Evolutionary conservation across 2,329 filamentous ascomycete species (phyloP).

Genomic region (Trichoderma cornu-damae): DNA sequence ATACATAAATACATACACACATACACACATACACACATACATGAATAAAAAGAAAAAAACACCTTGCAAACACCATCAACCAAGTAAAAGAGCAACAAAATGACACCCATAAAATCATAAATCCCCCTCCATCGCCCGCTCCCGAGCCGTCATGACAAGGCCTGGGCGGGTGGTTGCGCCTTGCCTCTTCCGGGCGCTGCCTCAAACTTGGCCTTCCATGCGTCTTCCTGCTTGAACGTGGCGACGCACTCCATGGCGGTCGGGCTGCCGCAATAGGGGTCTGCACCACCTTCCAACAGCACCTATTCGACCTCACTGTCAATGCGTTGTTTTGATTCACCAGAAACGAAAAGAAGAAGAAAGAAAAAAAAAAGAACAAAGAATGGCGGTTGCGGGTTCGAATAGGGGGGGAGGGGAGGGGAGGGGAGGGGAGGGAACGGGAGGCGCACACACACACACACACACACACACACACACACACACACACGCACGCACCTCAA

Average conservation of each 20-base stretch:
- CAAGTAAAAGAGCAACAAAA: no score
- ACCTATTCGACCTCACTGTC: conserved; percentile 29
- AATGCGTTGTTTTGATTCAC: background rate
- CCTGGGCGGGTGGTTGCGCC: conserved; percentile 23
- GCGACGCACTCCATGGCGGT: conserved; percentile 45
- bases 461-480: no score
- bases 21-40: no score
- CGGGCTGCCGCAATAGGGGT: conserved; percentile 48
- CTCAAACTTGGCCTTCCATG: conserved; percentile 48
- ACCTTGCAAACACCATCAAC: no score
- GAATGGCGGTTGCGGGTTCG: no score
- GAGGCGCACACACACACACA: no score
- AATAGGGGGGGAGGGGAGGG: no score
- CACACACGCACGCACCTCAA: conserved; percentile 46
- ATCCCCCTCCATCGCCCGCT: background rate
- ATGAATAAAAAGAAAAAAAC: no score
- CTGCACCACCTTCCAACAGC: conserved; percentile 48
- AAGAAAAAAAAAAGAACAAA: background rate
- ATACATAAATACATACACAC: no score
- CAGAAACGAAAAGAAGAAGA: background rate
- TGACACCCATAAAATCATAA: no score
- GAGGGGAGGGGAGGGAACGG: no score
- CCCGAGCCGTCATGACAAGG: background rate
- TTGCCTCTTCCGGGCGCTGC: conserved; percentile 45
- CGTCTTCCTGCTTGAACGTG: conserved; percentile 49